Percentiles rank a stretch among this genome's conserved stretches.
phyloP scores from a whole-genome alignment of 78 protist genomes.

The Diacronema lutheri region DNA sequence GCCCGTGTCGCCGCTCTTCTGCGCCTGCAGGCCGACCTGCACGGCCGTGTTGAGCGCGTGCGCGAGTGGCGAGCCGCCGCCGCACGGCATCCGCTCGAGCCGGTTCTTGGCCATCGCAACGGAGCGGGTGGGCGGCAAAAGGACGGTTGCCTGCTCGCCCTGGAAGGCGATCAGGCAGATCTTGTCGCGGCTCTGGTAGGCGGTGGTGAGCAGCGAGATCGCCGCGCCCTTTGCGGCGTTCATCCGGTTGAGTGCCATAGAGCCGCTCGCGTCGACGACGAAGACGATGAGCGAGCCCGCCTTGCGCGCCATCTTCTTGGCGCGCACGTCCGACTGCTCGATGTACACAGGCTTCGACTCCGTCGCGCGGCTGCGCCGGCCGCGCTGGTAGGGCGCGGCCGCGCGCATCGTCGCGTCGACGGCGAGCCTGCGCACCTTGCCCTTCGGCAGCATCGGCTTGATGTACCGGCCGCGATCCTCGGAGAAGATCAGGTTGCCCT shows the following conservation, averaged over 20 bases:
- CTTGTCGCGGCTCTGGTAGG: constrained; percentile 44
- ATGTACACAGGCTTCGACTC: background rate
- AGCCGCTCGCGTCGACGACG: constrained; percentile 47
- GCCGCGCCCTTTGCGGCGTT: constrained; percentile 44
- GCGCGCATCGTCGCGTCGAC: constrained; percentile 54
- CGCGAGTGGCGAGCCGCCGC: constrained; percentile 50
- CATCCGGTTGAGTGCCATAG: constrained; percentile 58
- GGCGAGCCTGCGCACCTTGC: constrained; percentile 31
- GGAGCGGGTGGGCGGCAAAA: constrained; percentile 48
- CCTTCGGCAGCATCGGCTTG: constrained; percentile 47
- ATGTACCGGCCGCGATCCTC: constrained; percentile 46
- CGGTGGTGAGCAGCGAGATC: constrained; percentile 21
- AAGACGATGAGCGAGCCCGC: constrained; percentile 48
- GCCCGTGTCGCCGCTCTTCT: constrained; percentile 21
- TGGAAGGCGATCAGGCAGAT: constrained; percentile 36
- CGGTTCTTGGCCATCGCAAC: constrained; percentile 39
- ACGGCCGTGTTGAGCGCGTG: constrained; percentile 30
- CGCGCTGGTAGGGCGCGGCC: constrained; percentile 41
- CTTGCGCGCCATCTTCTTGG: constrained; percentile 46
- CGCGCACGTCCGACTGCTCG: background rate
- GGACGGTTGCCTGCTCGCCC: background rate
- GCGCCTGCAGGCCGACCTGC: constrained; percentile 26
- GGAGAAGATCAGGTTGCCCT: constrained; percentile 21
- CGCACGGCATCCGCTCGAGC: constrained; percentile 42
- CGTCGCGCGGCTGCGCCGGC: background rate